These are phyloP conservation scores for Casuarina cunninghamiana DNA, from an alignment of 306 rosid species.

Conservation along the genomic window DNA sequence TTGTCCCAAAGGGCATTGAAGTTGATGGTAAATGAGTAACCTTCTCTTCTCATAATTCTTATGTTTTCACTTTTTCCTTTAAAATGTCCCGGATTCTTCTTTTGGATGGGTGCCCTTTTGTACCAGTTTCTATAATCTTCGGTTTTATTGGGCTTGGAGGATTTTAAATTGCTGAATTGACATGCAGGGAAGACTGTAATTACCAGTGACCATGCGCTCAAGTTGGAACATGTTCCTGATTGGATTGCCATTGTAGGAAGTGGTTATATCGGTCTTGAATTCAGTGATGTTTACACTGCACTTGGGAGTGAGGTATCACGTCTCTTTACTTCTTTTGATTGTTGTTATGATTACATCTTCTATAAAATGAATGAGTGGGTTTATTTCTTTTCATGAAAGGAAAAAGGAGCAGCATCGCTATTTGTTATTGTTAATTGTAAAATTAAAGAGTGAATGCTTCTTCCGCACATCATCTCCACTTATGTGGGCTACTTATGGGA, in stretches of 20 bases:
- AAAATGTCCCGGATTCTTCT: neutral
- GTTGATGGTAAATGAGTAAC: conserved; percentile 68
- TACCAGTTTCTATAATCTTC: conserved; percentile 20
- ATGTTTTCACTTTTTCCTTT: conserved; percentile 23
- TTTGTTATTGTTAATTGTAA: neutral
- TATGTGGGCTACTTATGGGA: neutral
- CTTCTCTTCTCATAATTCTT: conserved; percentile 20
- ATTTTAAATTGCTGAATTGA: conserved; percentile 26
- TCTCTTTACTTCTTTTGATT: conserved; percentile 17
- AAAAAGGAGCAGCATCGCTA: no score
- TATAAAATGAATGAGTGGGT: neutral
- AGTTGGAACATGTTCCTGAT: conserved; percentile 92
- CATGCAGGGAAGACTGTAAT: conserved; percentile 92
- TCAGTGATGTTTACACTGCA: conserved; percentile 98
- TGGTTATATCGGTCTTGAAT: conserved; percentile 98
- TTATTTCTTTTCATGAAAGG: no score
- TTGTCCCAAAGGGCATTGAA: conserved; percentile 97
- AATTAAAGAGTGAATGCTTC: neutral
- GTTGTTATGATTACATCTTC: neutral
- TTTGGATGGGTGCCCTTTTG: conserved; percentile 3
- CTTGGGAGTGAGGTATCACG: conserved; percentile 93
- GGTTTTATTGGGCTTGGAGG: conserved; percentile 1
- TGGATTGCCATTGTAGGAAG: conserved; percentile 99
- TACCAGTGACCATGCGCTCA: conserved; percentile 98
- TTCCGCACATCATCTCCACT: neutral